These are phyloP conservation scores for Leptographium flavum DNA, from an alignment of 2,329 filamentous ascomycete species.

Conservation along the genomic window DNA sequence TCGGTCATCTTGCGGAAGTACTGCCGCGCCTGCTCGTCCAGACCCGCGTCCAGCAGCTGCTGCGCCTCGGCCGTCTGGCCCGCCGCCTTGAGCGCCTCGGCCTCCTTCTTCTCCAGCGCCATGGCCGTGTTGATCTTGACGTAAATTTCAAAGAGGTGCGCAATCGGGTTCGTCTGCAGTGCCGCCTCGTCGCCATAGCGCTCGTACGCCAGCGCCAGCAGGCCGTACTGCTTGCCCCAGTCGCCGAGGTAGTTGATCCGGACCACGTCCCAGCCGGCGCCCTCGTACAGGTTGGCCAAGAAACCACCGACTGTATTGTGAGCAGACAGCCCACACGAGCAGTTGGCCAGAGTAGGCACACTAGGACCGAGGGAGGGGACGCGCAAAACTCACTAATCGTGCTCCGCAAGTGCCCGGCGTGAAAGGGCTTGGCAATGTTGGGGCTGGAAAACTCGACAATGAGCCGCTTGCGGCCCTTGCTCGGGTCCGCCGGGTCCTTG, in stretches of 20 bases:
- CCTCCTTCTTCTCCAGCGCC: slow-evolving; percentile 49
- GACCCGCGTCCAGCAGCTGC: slow-evolving; percentile 35
- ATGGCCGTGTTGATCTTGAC: slow-evolving; percentile 61
- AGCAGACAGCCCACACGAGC: neutral
- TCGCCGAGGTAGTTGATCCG: slow-evolving; percentile 69
- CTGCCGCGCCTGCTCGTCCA: slow-evolving; percentile 61
- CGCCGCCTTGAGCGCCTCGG: slow-evolving; percentile 40
- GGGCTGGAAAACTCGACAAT: slow-evolving; percentile 76
- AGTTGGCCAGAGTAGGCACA: too few relatives aligned
- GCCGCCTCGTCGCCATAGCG: slow-evolving; percentile 62
- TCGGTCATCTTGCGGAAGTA: slow-evolving; percentile 63
- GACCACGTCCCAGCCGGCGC: slow-evolving; percentile 57
- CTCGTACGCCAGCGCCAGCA: slow-evolving; percentile 61
- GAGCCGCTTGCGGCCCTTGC: slow-evolving; percentile 47
- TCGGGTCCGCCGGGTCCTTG: slow-evolving; percentile 46
- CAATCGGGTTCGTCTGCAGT: slow-evolving; percentile 59
- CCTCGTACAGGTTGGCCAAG: slow-evolving; percentile 56
- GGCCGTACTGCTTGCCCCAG: slow-evolving; percentile 67
- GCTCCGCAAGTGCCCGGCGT: slow-evolving; percentile 61
- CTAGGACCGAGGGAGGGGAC: too few relatives aligned
- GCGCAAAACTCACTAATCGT: slow-evolving; percentile 40
- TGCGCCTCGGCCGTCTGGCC: slow-evolving; percentile 39
- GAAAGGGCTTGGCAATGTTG: slow-evolving; percentile 78
- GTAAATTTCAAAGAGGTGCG: slow-evolving; percentile 71
- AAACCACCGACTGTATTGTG: slow-evolving; percentile 45